These are phyloP conservation scores for Fusarium graminum DNA, from an alignment of 2,329 filamentous ascomycete species.

Conservation along the genomic window DNA sequence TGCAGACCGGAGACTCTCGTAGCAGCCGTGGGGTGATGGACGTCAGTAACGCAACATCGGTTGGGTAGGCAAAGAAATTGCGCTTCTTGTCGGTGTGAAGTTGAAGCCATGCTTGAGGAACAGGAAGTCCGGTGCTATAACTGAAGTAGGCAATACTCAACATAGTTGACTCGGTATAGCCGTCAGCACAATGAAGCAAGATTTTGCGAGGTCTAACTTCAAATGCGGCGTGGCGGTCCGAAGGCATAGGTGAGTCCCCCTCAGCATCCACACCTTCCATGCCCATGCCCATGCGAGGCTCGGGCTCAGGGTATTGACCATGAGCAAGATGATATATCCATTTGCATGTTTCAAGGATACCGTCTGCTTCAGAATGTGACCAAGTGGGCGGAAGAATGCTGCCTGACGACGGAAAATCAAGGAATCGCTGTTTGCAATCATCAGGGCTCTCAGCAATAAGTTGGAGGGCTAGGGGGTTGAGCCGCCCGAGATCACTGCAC, in stretches of 20 bases:
- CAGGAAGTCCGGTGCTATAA: conserved; percentile 84
- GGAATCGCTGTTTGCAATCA: conserved; percentile 51
- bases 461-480: conserved; percentile 77
- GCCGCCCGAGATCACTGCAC: conserved; percentile 84
- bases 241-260: conserved; percentile 47
- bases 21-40: conserved; percentile 82
- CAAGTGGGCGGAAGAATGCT: conserved; percentile 88
- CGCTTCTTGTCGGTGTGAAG: conserved; percentile 84
- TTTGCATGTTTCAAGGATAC: conserved; percentile 85
- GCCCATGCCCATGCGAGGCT: conserved; percentile 53
- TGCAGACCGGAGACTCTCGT: conserved; percentile 72
- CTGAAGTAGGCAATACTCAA: conserved; percentile 92
- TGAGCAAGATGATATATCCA: conserved; percentile 91
- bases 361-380: conserved; percentile 85
- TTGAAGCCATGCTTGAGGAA: conserved; percentile 88
- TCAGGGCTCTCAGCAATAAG: conserved; percentile 70
- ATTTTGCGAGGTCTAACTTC: conserved; percentile 71
- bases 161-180: conserved; percentile 94
- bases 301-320: conserved; percentile 61
- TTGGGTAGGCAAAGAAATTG: conserved; percentile 97
- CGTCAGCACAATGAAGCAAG: conserved; percentile 93
- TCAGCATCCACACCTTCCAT: conserved; percentile 48
- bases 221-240: conserved; percentile 32
- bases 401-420: conserved; percentile 95
- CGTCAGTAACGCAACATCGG: conserved; percentile 86